phyloP scores from a whole-genome alignment of 371 early-diverging fungal genomes.

The Circinella minor region DNA sequence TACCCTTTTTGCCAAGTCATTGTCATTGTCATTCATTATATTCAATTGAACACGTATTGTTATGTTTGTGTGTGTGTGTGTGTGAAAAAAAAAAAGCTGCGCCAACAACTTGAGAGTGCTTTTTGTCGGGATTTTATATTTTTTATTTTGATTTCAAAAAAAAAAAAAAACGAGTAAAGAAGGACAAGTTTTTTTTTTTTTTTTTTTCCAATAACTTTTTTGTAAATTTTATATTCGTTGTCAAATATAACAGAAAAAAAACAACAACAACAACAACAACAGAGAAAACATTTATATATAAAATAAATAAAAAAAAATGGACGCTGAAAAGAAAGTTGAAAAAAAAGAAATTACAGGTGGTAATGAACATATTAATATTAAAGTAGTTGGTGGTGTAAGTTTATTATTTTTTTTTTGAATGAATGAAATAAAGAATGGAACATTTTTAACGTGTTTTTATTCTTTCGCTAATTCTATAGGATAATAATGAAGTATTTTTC shows the following conservation, averaged over 20 bases:
- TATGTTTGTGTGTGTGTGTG: too few relatives aligned
- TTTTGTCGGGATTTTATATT: too few relatives aligned
- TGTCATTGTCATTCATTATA: conserved; percentile 7
- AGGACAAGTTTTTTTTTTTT: too few relatives aligned
- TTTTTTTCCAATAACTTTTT: too few relatives aligned
- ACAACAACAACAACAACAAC: neutral
- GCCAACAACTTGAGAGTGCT: too few relatives aligned
- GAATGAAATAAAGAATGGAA: too few relatives aligned
- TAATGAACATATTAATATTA: conserved; percentile 86
- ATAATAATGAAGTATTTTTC: conserved; percentile 85
- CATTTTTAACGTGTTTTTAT: too few relatives aligned
- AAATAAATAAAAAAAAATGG: neutral
- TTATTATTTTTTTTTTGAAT: neutral
- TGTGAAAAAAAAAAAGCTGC: neutral
- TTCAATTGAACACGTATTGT: too few relatives aligned
- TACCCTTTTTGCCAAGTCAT: conserved; percentile 14
- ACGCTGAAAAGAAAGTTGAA: conserved; percentile 28
- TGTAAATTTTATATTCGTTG: too few relatives aligned
- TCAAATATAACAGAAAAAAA: neutral
- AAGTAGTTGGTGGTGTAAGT: conserved; percentile 85
- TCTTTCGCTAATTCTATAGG: conserved; percentile 39
- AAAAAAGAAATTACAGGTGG: conserved; percentile 58
- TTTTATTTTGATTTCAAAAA: too few relatives aligned
- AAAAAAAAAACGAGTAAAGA: too few relatives aligned
- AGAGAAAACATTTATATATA: neutral